Evolutionary conservation across 306 rosid genomes (phyloP), one percentile per base, ranked within the genome.

Genomic region (Vigna nakashimae): DNA sequence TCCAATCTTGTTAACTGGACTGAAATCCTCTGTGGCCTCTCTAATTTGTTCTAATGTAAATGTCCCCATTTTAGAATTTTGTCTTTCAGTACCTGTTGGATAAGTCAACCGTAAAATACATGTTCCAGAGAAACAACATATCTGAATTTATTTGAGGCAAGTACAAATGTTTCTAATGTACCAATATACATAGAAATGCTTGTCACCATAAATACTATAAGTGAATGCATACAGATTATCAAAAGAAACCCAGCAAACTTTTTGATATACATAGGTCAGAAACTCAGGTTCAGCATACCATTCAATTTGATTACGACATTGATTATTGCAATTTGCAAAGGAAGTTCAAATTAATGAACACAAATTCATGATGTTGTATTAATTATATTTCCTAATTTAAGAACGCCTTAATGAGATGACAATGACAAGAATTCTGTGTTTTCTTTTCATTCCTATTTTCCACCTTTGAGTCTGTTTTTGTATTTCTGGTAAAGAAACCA

Each of bases 1-100:
- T 53, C 91, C 96, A 26, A 91, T 62, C 84, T 82, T 89, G 76
- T 89, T 91, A 43, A 36, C 72, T 71, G 85, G 67, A 80, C 57
- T 80, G 24, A 91, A 91, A 73, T 83, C 84, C 51, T 89, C 83
- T 8, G 96, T 91, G 42, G 96, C 91, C 12, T 81, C 86, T 77
- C 71, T 82, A 45, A 89, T 82, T 80, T 89, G 85, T 69, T 80
- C 78, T 60, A 80, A 77, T 8, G 78, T 84, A 80, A 71, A 89
- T 56, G 79, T 67, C 55, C 89, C 82, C 26, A 43, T 72, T 45
- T 55, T 82, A 34, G 69, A 76, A 78, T 84, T 73, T 42, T 71
- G 81, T 62, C 87, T 84, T 75, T 51, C 13, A 2, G 30, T 49
- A 79, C 71, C 90, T 86, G 80, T 76, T 22, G 64, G 10, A 71